These are phyloP conservation scores for Yamadazyma epiphylla DNA, from an alignment of 1,139 yeast species.

Conservation along the genomic window DNA sequence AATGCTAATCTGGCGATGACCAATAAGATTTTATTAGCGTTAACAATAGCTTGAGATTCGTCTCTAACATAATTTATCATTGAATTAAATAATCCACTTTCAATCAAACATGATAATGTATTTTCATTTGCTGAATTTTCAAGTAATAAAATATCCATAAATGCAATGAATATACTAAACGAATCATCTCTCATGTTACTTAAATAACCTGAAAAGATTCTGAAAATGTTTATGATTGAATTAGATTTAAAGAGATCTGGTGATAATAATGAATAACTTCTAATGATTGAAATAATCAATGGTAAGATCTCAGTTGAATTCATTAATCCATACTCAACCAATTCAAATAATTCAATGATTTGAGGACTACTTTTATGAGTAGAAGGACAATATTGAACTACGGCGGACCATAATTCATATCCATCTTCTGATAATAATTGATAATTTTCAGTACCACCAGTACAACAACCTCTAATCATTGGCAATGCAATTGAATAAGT, in stretches of 20 bases:
- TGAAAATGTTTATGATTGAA: conserved; percentile 39
- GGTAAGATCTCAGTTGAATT: conserved; percentile 78
- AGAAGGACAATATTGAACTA: conserved; percentile 54
- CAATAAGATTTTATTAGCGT: conserved; percentile 48
- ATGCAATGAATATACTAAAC: conserved; percentile 51
- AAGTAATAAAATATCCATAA: conserved; percentile 54
- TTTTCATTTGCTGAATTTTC: conserved; percentile 17
- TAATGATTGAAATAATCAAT: conserved; percentile 58
- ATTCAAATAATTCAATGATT: conserved; percentile 40
- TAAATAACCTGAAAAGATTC: conserved; percentile 53
- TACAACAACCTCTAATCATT: conserved; percentile 61
- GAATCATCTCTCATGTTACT: conserved; percentile 70
- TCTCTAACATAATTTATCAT: conserved; percentile 46
- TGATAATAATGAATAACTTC: conserved; percentile 65
- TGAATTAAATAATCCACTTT: conserved; percentile 45
- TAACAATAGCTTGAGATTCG: conserved; percentile 46
- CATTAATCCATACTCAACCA: conserved; percentile 47
- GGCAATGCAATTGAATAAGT: conserved; percentile 69
- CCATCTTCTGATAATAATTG: conserved; percentile 82
- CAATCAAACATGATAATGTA: conserved; percentile 34
- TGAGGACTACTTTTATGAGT: conserved; percentile 9
- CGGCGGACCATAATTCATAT: conserved; percentile 73
- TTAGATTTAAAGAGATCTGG: conserved; percentile 43
- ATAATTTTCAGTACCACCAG: conserved; percentile 53
- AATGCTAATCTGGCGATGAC: conserved; percentile 53